Conservation (phyloP, 2,329 filamentous ascomycete species). For the Neopestalotiopsis sp. region DNA sequence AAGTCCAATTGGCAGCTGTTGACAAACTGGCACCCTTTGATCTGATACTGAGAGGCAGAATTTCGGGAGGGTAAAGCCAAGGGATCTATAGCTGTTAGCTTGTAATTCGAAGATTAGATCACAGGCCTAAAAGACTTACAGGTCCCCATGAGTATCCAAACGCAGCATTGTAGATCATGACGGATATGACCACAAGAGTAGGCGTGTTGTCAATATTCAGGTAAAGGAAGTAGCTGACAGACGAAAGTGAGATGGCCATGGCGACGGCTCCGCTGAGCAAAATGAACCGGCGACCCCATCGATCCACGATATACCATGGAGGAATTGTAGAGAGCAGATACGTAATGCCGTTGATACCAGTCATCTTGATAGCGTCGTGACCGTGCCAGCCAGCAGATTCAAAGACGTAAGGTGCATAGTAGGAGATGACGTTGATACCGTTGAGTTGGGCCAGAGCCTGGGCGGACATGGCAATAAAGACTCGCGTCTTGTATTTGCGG, state of each 20-base stretch:
- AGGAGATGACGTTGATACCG: constrained; percentile 99
- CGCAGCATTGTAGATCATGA: constrained; percentile 98
- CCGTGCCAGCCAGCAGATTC: constrained; percentile 96
- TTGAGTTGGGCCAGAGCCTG: constrained; percentile 96
- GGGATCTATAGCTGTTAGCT: constrained; percentile 64
- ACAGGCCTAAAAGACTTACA: constrained; percentile 12
- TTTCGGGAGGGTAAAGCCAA: constrained; percentile 99
- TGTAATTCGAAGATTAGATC: neutral
- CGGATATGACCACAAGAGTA: constrained; percentile 86
- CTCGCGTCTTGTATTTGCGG: constrained; percentile 85
- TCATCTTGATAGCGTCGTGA: constrained; percentile 92
- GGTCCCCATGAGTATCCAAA: constrained; percentile 97
- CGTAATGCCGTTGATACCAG: constrained; percentile 89
- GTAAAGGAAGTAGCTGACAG: constrained; percentile 95
- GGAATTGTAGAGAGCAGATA: constrained; percentile 93
- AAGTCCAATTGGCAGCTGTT: constrained; percentile 96
- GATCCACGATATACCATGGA: constrained; percentile 96
- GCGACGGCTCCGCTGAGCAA: constrained; percentile 86
- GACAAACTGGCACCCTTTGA: constrained; percentile 97
- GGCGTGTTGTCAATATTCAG: constrained; percentile 81
- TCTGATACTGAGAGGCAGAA: constrained; percentile 92
- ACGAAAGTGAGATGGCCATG: constrained; percentile 86
- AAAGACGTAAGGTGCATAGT: constrained; percentile 96
- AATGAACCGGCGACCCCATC: constrained; percentile 87
- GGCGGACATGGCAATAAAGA: constrained; percentile 98